Percentiles rank a stretch among this genome's conserved stretches.
phyloP scores from a whole-genome alignment of 2,329 filamentous ascomycete genomes.

The Hymenoscyphus fructigenus region DNA sequence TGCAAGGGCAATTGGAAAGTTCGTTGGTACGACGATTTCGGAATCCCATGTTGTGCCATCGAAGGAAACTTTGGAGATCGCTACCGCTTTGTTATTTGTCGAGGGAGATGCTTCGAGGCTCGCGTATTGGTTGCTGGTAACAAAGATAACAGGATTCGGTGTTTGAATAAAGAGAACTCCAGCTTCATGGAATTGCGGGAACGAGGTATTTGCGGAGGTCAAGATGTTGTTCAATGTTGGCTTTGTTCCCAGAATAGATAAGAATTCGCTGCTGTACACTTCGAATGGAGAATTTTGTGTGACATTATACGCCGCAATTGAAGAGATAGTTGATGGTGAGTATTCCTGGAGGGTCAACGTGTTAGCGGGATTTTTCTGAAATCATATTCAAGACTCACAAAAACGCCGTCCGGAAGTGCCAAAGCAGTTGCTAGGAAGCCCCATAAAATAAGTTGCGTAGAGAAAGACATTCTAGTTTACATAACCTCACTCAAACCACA shows the following conservation, averaged over 20 bases:
- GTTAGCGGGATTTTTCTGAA: neutral
- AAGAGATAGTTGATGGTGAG: neutral
- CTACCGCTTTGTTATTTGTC: neutral
- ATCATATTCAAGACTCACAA: neutral
- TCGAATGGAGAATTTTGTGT: neutral
- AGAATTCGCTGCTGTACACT: neutral
- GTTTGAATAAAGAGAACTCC: neutral
- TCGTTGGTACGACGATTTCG: neutral
- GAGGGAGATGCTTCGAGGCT: neutral
- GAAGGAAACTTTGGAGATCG: neutral
- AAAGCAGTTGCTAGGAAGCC: neutral
- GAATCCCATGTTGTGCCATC: neutral
- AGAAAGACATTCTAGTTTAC: neutral
- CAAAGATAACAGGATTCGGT: neutral
- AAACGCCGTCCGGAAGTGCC: neutral
- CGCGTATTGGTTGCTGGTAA: neutral
- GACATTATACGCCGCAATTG: neutral
- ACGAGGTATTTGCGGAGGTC: neutral
- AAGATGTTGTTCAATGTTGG: neutral
- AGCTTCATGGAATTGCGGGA: neutral
- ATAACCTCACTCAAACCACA: neutral
- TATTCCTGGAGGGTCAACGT: neutral
- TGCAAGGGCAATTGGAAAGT: slow-evolving; percentile 14
- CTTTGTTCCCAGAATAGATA: neutral
- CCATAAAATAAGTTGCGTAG: neutral